Evolutionary conservation across 176 grass and related monocot species (phyloP).

Genomic region (Paspalum vaginatum): DNA sequence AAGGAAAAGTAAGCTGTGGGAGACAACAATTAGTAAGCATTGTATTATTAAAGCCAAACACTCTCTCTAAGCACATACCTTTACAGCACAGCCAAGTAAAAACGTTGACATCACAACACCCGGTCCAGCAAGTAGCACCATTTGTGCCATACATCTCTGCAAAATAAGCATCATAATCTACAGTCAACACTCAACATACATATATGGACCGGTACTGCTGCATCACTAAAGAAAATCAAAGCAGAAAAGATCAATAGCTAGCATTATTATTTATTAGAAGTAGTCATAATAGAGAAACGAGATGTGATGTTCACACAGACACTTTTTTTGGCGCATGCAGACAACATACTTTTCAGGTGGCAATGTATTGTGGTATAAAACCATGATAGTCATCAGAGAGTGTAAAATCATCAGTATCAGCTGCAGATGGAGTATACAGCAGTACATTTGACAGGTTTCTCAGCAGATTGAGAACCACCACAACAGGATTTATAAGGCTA

Average conservation of each 20-base stretch:
- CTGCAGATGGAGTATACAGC: neutral
- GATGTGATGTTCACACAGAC: neutral
- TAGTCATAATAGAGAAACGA: neutral
- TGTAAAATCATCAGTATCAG: neutral
- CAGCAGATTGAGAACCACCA: neutral
- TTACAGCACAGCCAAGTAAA: conserved; percentile 64
- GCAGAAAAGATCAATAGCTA: neutral
- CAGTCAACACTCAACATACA: conserved; percentile 12
- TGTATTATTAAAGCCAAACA: neutral
- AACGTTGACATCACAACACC: conserved; percentile 85
- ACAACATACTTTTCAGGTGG: neutral
- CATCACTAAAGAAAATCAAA: neutral
- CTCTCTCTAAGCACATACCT: conserved; percentile 45
- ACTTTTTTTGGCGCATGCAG: neutral
- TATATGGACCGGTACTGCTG: neutral
- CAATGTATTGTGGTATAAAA: neutral
- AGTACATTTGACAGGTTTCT: neutral
- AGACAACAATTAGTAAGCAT: conserved; percentile 31
- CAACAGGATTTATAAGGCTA: neutral
- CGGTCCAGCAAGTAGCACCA: conserved; percentile 88
- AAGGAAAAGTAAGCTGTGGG: conserved; percentile 78
- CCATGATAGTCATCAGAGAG: neutral
- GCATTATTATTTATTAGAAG: neutral
- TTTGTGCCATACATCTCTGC: conserved; percentile 91
- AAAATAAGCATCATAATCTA: conserved; percentile 14